These are phyloP conservation scores for Suillus weaverae DNA, from an alignment of 768 basidiomycete species.

Conservation along the genomic window DNA sequence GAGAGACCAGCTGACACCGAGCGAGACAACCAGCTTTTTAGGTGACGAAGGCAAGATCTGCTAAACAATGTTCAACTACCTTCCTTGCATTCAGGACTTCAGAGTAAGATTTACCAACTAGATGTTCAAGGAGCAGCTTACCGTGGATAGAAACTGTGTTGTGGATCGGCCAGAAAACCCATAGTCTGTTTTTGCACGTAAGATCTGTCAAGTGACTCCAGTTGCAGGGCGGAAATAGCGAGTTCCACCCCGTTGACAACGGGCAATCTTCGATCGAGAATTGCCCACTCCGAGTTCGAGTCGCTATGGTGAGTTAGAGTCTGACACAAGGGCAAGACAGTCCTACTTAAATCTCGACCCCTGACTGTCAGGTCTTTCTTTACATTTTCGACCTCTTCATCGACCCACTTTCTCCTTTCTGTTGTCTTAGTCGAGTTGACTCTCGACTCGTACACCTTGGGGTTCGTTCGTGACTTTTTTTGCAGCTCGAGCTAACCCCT, in stretches of 20 bases:
- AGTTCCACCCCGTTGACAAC: slow-evolving; percentile 6
- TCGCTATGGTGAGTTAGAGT: slow-evolving; percentile 14
- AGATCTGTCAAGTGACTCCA: background rate
- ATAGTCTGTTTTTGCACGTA: background rate
- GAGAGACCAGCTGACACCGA: slow-evolving; percentile 4
- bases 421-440: slow-evolving; percentile 64
- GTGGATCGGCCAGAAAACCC: background rate
- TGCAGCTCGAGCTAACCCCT: slow-evolving; percentile 10
- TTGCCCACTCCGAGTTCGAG: background rate
- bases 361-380: background rate
- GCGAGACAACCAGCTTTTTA: background rate
- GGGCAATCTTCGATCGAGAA: slow-evolving; percentile 10
- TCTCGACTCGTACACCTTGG: slow-evolving; percentile 54
- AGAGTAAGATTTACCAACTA: background rate
- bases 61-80: no score
- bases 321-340: slow-evolving; percentile 4
- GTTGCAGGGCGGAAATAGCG: background rate
- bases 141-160: no score
- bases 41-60: background rate
- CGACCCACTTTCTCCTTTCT: slow-evolving; percentile 29
- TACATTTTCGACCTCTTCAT: slow-evolving; percentile 24
- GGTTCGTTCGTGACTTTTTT: slow-evolving; percentile 35
- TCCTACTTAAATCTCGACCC: slow-evolving; percentile 11
- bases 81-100: background rate
- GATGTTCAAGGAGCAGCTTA: background rate